Conservation (phyloP, 139 green algal species). For the Auxenochlorella pyrenoidosa region DNA sequence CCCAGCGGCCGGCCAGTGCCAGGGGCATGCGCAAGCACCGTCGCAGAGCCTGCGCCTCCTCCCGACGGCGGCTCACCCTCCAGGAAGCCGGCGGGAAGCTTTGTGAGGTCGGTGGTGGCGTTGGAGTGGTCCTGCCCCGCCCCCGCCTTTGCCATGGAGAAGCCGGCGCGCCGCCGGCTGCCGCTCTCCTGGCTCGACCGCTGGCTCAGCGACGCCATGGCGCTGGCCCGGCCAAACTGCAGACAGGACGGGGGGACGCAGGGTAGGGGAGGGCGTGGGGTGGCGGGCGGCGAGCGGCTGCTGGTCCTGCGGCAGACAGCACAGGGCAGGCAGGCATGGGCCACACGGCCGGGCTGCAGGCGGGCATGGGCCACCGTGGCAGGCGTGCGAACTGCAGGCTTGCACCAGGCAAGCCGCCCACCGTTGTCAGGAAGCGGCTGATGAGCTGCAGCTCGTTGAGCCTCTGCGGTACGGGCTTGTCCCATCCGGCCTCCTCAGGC, state of each 20-base stretch:
- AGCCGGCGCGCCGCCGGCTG: conserved; percentile 3
- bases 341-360: background rate
- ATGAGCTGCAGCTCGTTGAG: conserved; percentile 14
- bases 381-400: no score
- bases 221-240: background rate
- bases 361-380: no score
- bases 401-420: no score
- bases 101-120: conserved; percentile 34
- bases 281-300: background rate
- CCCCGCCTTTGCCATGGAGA: conserved; percentile 4
- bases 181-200: conserved; percentile 16
- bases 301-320: no score
- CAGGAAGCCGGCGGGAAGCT: conserved; percentile 16
- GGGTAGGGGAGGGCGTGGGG: background rate
- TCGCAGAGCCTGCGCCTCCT: background rate
- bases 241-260: background rate
- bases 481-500: background rate
- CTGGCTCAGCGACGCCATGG: background rate
- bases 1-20: no score
- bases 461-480: background rate
- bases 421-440: background rate
- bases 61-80: conserved; percentile 18
- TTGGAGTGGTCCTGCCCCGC: background rate
- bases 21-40: no score
- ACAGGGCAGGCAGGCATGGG: no score